Percentiles rank a stretch among this genome's conserved stretches.
Evolutionary conservation across 2,329 filamentous ascomycete species (phyloP).

Genomic region (Ophiocordyceps camponoti-leonardi): DNA sequence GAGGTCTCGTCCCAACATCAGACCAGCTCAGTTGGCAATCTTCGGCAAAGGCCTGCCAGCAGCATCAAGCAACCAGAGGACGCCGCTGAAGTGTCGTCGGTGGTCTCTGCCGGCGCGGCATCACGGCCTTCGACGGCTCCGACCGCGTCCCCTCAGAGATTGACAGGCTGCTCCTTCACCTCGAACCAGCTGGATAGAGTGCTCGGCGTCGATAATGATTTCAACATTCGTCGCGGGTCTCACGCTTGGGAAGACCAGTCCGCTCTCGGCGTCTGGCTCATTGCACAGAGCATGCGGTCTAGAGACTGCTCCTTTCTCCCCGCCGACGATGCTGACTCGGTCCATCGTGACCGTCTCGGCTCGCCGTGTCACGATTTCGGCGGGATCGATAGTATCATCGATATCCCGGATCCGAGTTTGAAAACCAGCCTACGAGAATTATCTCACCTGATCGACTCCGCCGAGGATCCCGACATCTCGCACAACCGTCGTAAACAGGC

Average conservation of each 20-base stretch:
- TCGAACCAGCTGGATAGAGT: slow-evolving; percentile 4
- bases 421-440: neutral
- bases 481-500: too few relatives aligned
- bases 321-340: slow-evolving; percentile 3
- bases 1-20: neutral
- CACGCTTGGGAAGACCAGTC: slow-evolving; percentile 16
- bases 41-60: neutral
- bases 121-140: neutral
- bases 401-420: slow-evolving; percentile 1
- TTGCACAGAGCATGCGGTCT: slow-evolving; percentile 14
- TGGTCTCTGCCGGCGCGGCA: neutral
- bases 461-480: neutral
- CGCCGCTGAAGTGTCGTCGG: neutral
- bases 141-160: neutral
- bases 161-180: slow-evolving; percentile 1
- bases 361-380: slow-evolving; percentile 1
- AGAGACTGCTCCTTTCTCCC: slow-evolving; percentile 9
- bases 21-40: neutral
- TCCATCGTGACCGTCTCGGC: neutral
- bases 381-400: slow-evolving; percentile 4
- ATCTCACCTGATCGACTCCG: neutral
- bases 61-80: neutral
- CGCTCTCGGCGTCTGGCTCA: slow-evolving; percentile 19
- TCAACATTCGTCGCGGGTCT: slow-evolving; percentile 12
- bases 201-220: slow-evolving; percentile 9